Base-by-base conservation (phyloP, 1,284 basidiomycete genomes). In the Ceratobasidium sp. region DNA sequence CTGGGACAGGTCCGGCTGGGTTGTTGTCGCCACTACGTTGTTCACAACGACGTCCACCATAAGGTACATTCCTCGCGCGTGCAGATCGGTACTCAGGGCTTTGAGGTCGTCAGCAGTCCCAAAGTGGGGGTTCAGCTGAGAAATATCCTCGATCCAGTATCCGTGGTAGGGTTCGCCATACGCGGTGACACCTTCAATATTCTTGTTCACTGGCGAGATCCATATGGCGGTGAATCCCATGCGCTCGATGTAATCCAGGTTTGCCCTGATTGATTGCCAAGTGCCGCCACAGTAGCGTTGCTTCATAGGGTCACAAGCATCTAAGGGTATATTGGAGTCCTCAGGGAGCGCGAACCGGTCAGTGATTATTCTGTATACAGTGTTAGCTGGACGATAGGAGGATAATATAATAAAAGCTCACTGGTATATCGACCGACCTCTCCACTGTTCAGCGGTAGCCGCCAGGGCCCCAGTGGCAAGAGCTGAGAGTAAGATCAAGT, bases 31-130 rank as follows among this genome's bases (percentile, higher is more conserved):
- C 80, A 90, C 92, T 62, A 92, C 87, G 80, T 91, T 89, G 81
- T 93, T 93, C 37, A 92, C 87, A 46, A 92, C 91, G 61, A 93
- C 83, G 79, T 93, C 92, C 75, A 93, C 88, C 92, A 93, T 93
- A 77, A 92, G 83, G 79, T 88, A 89, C 91, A 93, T 93, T 64
- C 85, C 85, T 51, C 91, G 86, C 34, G 83, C 82, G 80, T 94
- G 92, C 16, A 93, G 79, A 66, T 89, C 91, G 16, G 83, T 82
- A 34, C 86, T 86, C 54, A 93, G 85, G 0, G 86, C 85, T 77
- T 90, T 89, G 68, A 94, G 86, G 80, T 93, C 92, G 74, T 88
- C 86, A 0, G 86, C 82, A 2, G 88, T 86, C 9, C 92, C 92
- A 77, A 93, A 93, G 58, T 87, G 87, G 19, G 84, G 82, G 81